Conservation (phyloP, 2,329 filamentous ascomycete genomes). For the Xylaria digitata region DNA sequence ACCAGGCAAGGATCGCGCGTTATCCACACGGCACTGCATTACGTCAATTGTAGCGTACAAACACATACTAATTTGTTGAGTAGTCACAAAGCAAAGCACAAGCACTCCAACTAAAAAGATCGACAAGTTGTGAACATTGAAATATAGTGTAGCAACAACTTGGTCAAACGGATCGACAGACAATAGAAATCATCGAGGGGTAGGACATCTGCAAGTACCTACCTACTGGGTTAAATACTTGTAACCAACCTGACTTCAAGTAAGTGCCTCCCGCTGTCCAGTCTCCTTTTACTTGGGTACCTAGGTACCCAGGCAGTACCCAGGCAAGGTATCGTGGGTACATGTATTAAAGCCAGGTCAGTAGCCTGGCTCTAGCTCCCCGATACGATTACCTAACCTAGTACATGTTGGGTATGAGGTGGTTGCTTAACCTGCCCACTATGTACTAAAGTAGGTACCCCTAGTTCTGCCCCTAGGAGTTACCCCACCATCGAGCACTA, state of each 20-base stretch:
- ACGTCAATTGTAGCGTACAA: constrained; percentile 45
- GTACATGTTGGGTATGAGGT: constrained; percentile 24
- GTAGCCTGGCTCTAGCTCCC: constrained; percentile 7
- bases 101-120: too few relatives aligned
- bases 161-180: background rate
- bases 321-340: background rate
- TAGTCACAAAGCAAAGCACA: constrained; percentile 14
- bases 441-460: constrained; percentile 15
- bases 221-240: too few relatives aligned
- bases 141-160: background rate
- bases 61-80: constrained; percentile 35
- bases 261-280: too few relatives aligned
- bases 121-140: constrained; percentile 2
- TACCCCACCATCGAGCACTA: constrained; percentile 28
- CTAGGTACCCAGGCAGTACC: background rate
- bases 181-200: too few relatives aligned
- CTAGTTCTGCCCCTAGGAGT: background rate
- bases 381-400: constrained; percentile 19
- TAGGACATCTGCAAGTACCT: background rate
- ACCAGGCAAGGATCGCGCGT: constrained; percentile 27
- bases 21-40: constrained; percentile 40
- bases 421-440: constrained; percentile 17
- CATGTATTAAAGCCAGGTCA: background rate
- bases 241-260: too few relatives aligned
- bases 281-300: background rate